Percentiles rank a stretch among this genome's conserved stretches.
Evolutionary conservation across 139 green algal species (phyloP).

Genomic region (Trebouxia sp.): DNA sequence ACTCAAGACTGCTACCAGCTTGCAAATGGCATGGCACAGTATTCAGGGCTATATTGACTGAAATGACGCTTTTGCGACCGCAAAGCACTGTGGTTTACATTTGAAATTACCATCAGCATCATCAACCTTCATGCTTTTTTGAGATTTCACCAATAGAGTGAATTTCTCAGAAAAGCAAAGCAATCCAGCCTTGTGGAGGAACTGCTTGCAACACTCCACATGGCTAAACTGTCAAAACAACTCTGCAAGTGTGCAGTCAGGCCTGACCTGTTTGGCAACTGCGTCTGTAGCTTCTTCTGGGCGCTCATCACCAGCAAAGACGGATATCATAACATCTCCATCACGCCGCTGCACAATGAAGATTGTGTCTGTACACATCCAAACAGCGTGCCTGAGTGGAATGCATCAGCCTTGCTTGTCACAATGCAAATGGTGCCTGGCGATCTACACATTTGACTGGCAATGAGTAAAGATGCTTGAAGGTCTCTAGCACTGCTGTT

Average conservation of each 20-base stretch:
- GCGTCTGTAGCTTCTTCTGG: not conserved
- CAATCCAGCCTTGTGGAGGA: not conserved
- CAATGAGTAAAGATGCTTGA: no score
- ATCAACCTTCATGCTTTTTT: not conserved
- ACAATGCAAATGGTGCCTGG: not conserved
- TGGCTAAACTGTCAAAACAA: not conserved
- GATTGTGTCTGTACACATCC: not conserved
- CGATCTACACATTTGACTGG: not conserved
- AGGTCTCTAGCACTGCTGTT: no score
- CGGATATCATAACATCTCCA: conserved; percentile 13
- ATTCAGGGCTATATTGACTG: no score
- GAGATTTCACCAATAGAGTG: not conserved
- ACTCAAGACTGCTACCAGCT: no score
- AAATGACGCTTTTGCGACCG: no score
- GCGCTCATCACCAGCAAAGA: not conserved
- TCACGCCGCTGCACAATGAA: conserved; percentile 23
- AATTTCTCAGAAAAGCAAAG: not conserved
- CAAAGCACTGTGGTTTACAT: no score
- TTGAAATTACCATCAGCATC: no score
- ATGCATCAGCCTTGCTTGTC: not conserved
- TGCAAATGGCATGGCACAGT: no score
- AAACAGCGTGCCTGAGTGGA: no score
- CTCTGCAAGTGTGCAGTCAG: not conserved
- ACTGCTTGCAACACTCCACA: not conserved
- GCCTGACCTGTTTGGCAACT: conserved; percentile 6